A percentile compares a stretch with the other conserved stretches of the same genome.
phyloP scores from a whole-genome alignment of 1,139 yeast genomes.

The Pichia sp. region DNA sequence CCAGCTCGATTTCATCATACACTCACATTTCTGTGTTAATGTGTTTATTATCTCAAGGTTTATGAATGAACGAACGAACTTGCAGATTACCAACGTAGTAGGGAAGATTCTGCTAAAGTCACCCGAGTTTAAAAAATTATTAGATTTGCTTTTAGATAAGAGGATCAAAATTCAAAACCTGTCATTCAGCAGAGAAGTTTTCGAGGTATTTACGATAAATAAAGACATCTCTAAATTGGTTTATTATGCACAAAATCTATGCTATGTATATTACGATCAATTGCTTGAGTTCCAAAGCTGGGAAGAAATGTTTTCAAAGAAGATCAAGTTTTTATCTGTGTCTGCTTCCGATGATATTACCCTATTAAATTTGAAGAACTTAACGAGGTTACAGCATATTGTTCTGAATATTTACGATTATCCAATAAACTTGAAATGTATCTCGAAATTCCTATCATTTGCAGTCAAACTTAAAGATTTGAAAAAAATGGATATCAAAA shows the following conservation, averaged over 20 bases:
- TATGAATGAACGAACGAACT: constrained; percentile 3
- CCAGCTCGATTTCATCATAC: constrained; percentile 4
- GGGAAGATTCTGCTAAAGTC: constrained; percentile 10
- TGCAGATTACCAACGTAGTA: constrained; percentile 5
- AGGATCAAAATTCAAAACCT: constrained; percentile 6
- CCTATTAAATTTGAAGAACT: neutral
- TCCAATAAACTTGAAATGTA: constrained; percentile 6
- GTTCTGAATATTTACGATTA: constrained; percentile 8
- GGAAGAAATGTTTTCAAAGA: neutral
- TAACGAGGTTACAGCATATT: constrained; percentile 2
- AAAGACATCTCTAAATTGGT: neutral
- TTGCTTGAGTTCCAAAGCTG: constrained; percentile 6
- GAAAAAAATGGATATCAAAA: constrained; percentile 3
- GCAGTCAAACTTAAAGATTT: constrained; percentile 2
- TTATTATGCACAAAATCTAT: constrained; percentile 1
- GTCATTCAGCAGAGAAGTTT: constrained; percentile 9
- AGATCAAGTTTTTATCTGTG: constrained; percentile 7
- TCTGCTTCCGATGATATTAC: constrained; percentile 6
- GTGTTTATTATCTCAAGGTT: constrained; percentile 8
- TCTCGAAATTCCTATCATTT: constrained; percentile 6
- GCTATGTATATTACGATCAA: constrained; percentile 9
- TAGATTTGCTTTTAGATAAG: neutral
- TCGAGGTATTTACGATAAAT: constrained; percentile 2
- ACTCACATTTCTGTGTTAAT: constrained; percentile 2
- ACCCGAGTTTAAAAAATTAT: neutral